Evolutionary conservation across 2,329 filamentous ascomycete species (phyloP).

Genomic region (Diaporthe velutina): DNA sequence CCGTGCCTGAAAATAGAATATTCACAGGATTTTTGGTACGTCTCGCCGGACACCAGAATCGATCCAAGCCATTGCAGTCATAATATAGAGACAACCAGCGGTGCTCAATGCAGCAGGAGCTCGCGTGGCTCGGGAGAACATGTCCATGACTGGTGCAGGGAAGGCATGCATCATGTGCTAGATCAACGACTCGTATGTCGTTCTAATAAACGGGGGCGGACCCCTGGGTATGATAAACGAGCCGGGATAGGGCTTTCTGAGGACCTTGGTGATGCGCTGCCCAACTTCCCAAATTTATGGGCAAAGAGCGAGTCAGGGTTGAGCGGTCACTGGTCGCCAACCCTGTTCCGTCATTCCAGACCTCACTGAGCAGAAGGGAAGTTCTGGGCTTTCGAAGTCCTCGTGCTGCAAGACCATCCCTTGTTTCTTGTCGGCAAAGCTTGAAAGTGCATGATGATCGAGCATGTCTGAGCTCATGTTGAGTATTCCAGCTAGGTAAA

Average conservation of each 20-base stretch:
- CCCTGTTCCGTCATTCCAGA: not conserved
- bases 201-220: not conserved
- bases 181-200: constrained; percentile 5
- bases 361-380: not conserved
- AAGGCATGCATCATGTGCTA: not conserved
- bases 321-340: constrained; percentile 7
- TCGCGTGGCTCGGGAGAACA: not conserved
- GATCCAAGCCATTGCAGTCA: too few relatives aligned
- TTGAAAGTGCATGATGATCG: too few relatives aligned
- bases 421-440: not conserved
- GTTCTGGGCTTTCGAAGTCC: not conserved
- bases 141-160: constrained; percentile 14
- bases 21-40: not conserved
- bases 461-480: rapidly evolving
- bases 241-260: constrained; percentile 1
- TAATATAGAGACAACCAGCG: too few relatives aligned
- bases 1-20: not conserved
- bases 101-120: not conserved
- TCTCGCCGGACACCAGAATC: not conserved
- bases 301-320: not conserved
- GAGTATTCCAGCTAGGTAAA: not conserved
- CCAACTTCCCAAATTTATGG: not conserved
- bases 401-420: not conserved
- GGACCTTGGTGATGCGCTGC: not conserved
- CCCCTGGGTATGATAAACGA: not conserved